Conservation (phyloP, 345 rosid species). For the Corchorus olitorius region DNA sequence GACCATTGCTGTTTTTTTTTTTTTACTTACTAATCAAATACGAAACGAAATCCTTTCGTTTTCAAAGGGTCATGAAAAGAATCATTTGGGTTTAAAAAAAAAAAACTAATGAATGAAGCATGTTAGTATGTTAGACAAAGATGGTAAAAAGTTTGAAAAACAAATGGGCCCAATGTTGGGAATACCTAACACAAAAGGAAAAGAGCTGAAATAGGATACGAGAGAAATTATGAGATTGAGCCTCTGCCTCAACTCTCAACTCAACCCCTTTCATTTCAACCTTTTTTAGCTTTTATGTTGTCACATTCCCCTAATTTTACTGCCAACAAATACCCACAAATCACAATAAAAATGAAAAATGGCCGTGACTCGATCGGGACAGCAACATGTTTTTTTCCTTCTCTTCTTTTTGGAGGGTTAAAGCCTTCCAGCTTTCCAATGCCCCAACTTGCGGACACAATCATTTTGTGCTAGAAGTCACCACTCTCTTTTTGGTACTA, state of each 20-base stretch:
- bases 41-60: background rate
- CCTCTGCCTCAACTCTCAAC: slow-evolving; percentile 15
- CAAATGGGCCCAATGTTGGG: slow-evolving; percentile 39
- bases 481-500: slow-evolving; percentile 21
- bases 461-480: slow-evolving; percentile 63
- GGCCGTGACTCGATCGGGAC: background rate
- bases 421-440: slow-evolving; percentile 37
- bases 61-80: slow-evolving; percentile 12
- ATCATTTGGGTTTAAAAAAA: slow-evolving; percentile 15
- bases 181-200: slow-evolving; percentile 15
- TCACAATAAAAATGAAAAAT: slow-evolving; percentile 12
- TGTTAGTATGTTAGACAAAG: slow-evolving; percentile 49
- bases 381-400: background rate
- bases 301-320: slow-evolving; percentile 26
- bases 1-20: background rate
- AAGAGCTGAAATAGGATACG: slow-evolving; percentile 5
- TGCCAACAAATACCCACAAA: slow-evolving; percentile 28
- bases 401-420: background rate
- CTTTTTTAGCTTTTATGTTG: slow-evolving; percentile 27
- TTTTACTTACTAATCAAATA: background rate
- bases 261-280: too few species aligned
- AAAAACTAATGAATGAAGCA: slow-evolving; percentile 40
- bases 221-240: slow-evolving; percentile 13
- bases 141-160: slow-evolving; percentile 40
- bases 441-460: slow-evolving; percentile 69